These are phyloP conservation scores for Suillus clintonianus DNA, from an alignment of 768 basidiomycete genomes.

Conservation along the genomic window DNA sequence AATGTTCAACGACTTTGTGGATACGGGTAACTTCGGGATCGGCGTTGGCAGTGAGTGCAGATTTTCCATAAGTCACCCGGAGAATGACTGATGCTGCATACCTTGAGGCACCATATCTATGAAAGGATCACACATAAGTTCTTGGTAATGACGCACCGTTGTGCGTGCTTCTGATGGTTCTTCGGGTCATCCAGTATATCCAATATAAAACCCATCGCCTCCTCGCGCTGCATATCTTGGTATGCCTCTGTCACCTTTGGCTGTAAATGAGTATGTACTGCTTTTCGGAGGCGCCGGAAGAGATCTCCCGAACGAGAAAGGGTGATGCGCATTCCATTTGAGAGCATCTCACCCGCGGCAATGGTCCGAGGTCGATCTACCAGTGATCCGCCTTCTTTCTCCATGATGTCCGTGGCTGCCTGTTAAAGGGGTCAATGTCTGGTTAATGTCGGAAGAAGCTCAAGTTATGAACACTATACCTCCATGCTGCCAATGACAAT, in stretches of 20 bases:
- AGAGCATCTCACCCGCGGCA: constrained; percentile 54
- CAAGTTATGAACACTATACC: constrained; percentile 9
- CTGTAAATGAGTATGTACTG: constrained; percentile 54
- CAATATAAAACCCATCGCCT: constrained; percentile 16
- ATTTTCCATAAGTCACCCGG: constrained; percentile 25
- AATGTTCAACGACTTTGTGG: constrained; percentile 16
- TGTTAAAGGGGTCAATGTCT: constrained; percentile 50
- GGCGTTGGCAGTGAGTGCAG: constrained; percentile 13
- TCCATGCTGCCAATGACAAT: constrained; percentile 19
- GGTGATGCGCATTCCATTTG: constrained; percentile 54
- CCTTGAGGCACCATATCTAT: constrained; percentile 8
- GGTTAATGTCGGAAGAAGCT: constrained; percentile 32
- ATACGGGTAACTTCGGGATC: constrained; percentile 17
- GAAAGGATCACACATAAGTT: background rate
- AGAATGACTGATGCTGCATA: constrained; percentile 21
- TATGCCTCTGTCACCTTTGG: constrained; percentile 48
- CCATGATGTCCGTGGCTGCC: constrained; percentile 60
- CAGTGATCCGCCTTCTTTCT: constrained; percentile 52
- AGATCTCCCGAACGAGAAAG: constrained; percentile 50
- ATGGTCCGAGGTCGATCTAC: constrained; percentile 52
- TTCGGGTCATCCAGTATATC: constrained; percentile 20
- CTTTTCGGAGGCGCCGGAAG: constrained; percentile 57
- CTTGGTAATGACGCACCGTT: constrained; percentile 10
- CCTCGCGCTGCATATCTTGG: constrained; percentile 43
- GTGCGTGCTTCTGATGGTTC: constrained; percentile 10